Conservation (phyloP, 805 yeast species). For the Metschnikowia baotianmanensis region DNA sequence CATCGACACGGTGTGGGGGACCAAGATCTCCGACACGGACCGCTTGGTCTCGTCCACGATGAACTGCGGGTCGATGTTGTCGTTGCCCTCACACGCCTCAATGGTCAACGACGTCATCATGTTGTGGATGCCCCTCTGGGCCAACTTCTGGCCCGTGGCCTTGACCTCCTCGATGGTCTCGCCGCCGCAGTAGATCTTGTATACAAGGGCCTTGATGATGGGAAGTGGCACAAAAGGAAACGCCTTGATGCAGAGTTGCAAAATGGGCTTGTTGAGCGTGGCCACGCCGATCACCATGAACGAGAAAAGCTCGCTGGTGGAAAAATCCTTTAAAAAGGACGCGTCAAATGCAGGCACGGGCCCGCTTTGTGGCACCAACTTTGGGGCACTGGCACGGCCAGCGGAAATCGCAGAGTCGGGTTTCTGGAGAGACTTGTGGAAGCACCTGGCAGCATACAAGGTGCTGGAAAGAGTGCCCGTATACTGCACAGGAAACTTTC, state of each 20-base stretch:
- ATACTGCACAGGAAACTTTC: slow-evolving; percentile 1
- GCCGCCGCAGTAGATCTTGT: slow-evolving; percentile 89
- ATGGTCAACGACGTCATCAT: slow-evolving; percentile 95
- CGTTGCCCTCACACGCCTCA: slow-evolving; percentile 85
- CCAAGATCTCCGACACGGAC: slow-evolving; percentile 65
- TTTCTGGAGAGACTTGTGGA: slow-evolving; percentile 16
- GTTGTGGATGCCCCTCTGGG: slow-evolving; percentile 76
- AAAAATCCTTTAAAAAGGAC: slow-evolving; percentile 41
- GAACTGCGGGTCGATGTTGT: slow-evolving; percentile 54
- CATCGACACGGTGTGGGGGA: slow-evolving; percentile 67
- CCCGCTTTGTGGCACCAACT: slow-evolving; percentile 10
- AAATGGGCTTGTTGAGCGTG: slow-evolving; percentile 60
- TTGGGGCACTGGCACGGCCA: slow-evolving; percentile 11
- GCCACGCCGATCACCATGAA: slow-evolving; percentile 67
- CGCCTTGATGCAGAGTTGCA: slow-evolving; percentile 57
- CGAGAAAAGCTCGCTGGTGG: slow-evolving; percentile 56
- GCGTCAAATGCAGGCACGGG: slow-evolving; percentile 14
- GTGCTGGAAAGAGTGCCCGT: not conserved
- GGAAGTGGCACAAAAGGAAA: slow-evolving; percentile 77
- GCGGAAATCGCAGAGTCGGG: slow-evolving; percentile 11
- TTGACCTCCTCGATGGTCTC: slow-evolving; percentile 69
- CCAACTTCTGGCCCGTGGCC: slow-evolving; percentile 64
- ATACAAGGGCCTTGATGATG: slow-evolving; percentile 68
- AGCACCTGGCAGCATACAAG: slow-evolving; percentile 7
- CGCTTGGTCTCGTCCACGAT: slow-evolving; percentile 63